These are phyloP conservation scores for Kluyveromyces lactis DNA, from an alignment of 805 yeast genomes.

Conservation along the genomic window DNA sequence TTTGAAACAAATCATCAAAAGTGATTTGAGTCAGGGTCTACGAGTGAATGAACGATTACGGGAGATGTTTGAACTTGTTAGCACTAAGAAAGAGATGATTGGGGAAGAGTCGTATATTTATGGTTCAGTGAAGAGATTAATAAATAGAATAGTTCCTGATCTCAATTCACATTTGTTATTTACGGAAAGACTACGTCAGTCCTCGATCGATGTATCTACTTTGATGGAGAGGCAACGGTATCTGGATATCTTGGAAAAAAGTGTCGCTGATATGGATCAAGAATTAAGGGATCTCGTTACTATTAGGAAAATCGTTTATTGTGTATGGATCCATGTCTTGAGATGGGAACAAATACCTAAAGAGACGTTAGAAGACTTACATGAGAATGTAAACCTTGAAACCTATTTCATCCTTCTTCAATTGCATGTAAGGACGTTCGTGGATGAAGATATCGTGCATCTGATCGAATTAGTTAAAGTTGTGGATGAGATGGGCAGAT, in stretches of 20 bases:
- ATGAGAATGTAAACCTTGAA: not conserved
- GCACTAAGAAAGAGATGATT: not conserved
- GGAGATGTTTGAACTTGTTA: not conserved
- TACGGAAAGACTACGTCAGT: not conserved
- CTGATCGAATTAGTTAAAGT: not conserved
- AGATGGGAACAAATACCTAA: not conserved
- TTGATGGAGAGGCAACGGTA: not conserved
- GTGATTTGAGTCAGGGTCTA: not conserved
- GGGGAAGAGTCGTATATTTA: not conserved
- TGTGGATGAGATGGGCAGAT: not conserved
- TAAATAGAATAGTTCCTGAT: slow-evolving; percentile 5
- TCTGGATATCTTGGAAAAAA: not conserved
- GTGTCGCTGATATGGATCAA: not conserved
- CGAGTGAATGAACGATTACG: not conserved
- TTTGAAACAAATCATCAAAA: slow-evolving; percentile 5
- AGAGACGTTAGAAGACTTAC: not conserved
- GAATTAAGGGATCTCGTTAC: not conserved
- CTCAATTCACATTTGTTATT: slow-evolving; percentile 1
- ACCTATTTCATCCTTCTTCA: slow-evolving; percentile 1
- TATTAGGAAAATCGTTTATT: not conserved
- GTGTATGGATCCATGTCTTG: not conserved
- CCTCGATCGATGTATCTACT: not conserved
- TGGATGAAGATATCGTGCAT: not conserved
- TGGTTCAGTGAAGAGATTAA: slow-evolving; percentile 1
- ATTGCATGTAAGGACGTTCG: not conserved